Evolutionary conservation across 306 rosid species (phyloP).

Genomic region (Glycine latifolia): DNA sequence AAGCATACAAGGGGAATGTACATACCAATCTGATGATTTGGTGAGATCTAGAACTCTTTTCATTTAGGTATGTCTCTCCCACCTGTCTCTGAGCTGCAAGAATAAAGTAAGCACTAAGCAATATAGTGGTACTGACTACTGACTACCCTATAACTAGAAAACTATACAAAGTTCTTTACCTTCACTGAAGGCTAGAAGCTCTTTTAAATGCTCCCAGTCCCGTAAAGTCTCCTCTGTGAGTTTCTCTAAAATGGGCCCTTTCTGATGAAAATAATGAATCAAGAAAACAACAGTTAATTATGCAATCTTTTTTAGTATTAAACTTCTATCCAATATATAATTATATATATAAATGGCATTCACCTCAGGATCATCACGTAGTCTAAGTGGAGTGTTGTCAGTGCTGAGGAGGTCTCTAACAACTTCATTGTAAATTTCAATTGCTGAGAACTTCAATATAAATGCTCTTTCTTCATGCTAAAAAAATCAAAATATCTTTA

Average conservation of each 20-base stretch:
- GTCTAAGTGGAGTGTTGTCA: conserved; percentile 83
- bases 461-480: conserved; percentile 99
- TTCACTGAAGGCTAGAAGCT: conserved; percentile 90
- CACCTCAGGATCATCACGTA: conserved; percentile 99
- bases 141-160: conserved; percentile 42
- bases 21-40: conserved; percentile 93
- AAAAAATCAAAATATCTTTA: conserved; percentile 35
- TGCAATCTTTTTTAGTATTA: conserved; percentile 26
- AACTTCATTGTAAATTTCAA: conserved; percentile 97
- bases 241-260: conserved; percentile 89
- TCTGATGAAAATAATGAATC: conserved; percentile 59
- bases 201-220: conserved; percentile 90
- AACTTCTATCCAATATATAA: conserved; percentile 25
- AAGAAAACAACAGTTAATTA: conserved; percentile 41
- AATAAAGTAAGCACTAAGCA: conserved; percentile 14
- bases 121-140: conserved; percentile 5
- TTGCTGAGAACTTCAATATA: conserved; percentile 88
- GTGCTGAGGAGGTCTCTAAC: conserved; percentile 94
- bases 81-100: conserved; percentile 96
- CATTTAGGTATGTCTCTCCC: conserved; percentile 93
- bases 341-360: conserved; percentile 1
- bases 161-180: conserved; percentile 60
- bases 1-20: conserved; percentile 20
- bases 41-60: conserved; percentile 97
- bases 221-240: conserved; percentile 85